Evolutionary conservation across 2,329 filamentous ascomycete genomes (phyloP).

Genomic region (Hymenoscyphus albidus): DNA sequence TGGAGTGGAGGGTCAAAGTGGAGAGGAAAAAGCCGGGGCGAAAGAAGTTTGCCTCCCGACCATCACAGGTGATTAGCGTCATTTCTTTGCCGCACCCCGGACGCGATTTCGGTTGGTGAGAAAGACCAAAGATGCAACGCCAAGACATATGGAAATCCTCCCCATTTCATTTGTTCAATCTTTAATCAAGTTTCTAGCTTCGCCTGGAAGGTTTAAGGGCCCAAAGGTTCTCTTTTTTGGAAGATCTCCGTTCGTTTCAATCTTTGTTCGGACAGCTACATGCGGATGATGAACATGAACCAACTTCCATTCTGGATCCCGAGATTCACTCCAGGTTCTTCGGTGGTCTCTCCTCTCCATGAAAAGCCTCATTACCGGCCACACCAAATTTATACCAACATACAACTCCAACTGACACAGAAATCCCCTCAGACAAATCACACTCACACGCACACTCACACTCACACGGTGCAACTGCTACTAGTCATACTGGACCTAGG

Average conservation of each 20-base stretch:
- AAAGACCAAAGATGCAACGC: not conserved
- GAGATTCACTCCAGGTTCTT: constrained; percentile 9
- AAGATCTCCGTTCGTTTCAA: not conserved
- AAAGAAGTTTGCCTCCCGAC: not conserved
- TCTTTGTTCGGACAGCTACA: not conserved
- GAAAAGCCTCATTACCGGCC: not conserved
- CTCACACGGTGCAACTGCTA: not conserved
- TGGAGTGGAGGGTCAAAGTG: not conserved
- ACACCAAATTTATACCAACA: not conserved
- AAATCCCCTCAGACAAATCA: not conserved
- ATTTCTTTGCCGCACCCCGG: not conserved
- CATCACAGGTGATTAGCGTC: not conserved
- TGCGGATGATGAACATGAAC: not conserved
- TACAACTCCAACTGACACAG: not conserved
- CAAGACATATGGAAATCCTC: not conserved
- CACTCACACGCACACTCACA: not conserved
- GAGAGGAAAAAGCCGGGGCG: constrained; percentile 5
- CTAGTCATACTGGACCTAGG: no score
- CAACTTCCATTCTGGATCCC: not conserved
- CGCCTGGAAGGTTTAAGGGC: not conserved
- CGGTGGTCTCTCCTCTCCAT: no score
- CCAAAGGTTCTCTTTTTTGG: no score
- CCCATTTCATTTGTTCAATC: not conserved
- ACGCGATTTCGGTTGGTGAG: not conserved
- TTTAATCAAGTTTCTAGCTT: not conserved